Evolutionary conservation across 805 yeast species (phyloP).

Genomic region (Candida odintsovae): DNA sequence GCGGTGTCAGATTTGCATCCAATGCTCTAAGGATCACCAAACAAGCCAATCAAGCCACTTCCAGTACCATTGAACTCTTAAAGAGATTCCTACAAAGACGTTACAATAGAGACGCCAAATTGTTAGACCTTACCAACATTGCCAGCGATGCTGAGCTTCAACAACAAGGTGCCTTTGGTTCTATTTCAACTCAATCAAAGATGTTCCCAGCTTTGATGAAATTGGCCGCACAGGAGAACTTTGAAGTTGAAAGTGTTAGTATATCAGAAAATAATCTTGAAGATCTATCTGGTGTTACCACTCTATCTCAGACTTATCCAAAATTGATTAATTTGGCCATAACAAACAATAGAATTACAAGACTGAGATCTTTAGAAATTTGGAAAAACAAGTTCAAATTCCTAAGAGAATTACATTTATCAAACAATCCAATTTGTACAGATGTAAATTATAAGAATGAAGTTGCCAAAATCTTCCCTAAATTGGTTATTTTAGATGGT

Average conservation of each 20-base stretch:
- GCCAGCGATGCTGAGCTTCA: constrained; percentile 56
- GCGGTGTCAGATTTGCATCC: constrained; percentile 83
- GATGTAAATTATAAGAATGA: constrained; percentile 50
- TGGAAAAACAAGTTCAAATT: constrained; percentile 73
- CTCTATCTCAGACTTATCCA: constrained; percentile 74
- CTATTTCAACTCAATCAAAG: constrained; percentile 61
- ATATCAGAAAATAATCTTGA: constrained; percentile 58
- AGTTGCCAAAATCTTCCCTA: constrained; percentile 70
- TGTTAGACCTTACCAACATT: constrained; percentile 66
- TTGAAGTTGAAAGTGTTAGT: constrained; percentile 61
- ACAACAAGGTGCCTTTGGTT: constrained; percentile 58
- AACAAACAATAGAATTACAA: constrained; percentile 64
- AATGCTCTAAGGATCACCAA: constrained; percentile 45
- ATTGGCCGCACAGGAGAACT: constrained; percentile 53
- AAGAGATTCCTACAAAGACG: constrained; percentile 56
- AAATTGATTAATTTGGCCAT: constrained; percentile 70
- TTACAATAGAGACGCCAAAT: constrained; percentile 55
- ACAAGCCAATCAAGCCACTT: constrained; percentile 25
- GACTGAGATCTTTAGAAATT: constrained; percentile 54
- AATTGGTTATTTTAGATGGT: constrained; percentile 73
- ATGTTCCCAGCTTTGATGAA: constrained; percentile 89
- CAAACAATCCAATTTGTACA: constrained; percentile 66
- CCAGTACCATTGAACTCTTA: constrained; percentile 55
- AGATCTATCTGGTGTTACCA: constrained; percentile 53
- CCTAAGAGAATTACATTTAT: constrained; percentile 71